A percentile compares a stretch with the other conserved stretches of the same genome.
These are phyloP conservation scores for Cytospora mali DNA, from an alignment of 2,329 filamentous ascomycete species.

Conservation along the genomic window DNA sequence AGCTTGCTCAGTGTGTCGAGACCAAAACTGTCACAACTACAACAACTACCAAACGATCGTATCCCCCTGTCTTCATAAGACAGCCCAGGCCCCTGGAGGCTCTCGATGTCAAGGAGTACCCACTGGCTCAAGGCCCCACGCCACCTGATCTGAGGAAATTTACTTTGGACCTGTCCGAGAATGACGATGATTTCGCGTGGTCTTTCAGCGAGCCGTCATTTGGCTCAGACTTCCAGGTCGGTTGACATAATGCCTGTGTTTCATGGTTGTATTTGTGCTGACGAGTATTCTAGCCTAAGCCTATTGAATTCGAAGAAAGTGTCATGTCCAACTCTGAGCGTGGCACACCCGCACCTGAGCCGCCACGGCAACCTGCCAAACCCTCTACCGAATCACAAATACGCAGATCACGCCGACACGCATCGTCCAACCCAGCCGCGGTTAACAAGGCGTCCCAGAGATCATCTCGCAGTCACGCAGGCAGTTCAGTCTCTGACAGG, in stretches of 20 bases:
- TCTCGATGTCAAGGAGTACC: conserved; percentile 87
- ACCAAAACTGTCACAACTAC: conserved; percentile 83
- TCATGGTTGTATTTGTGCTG: not conserved
- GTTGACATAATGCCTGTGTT: not conserved
- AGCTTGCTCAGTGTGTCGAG: conserved; percentile 66
- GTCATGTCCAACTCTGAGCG: conserved; percentile 38
- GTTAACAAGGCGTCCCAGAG: conserved; percentile 39
- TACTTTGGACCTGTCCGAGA: conserved; percentile 68
- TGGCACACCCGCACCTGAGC: conserved; percentile 38
- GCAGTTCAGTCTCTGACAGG: conserved; percentile 41
- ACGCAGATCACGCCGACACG: conserved; percentile 39
- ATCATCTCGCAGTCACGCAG: conserved; percentile 35
- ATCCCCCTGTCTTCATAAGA: conserved; percentile 81
- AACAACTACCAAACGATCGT: conserved; percentile 82
- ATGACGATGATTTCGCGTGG: conserved; percentile 49
- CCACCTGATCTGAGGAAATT: conserved; percentile 78
- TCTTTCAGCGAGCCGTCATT: conserved; percentile 25
- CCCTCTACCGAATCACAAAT: conserved; percentile 34
- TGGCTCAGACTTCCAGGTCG: conserved; percentile 22
- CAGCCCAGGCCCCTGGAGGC: conserved; percentile 70
- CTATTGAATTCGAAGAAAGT: conserved; percentile 26
- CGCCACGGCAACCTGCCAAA: conserved; percentile 33
- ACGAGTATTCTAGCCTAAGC: conserved; percentile 16
- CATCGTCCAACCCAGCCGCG: conserved; percentile 39
- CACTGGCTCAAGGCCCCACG: conserved; percentile 79